Base-by-base conservation (phyloP, 2,329 filamentous ascomycete genomes). In the Trichoderma sp. region DNA sequence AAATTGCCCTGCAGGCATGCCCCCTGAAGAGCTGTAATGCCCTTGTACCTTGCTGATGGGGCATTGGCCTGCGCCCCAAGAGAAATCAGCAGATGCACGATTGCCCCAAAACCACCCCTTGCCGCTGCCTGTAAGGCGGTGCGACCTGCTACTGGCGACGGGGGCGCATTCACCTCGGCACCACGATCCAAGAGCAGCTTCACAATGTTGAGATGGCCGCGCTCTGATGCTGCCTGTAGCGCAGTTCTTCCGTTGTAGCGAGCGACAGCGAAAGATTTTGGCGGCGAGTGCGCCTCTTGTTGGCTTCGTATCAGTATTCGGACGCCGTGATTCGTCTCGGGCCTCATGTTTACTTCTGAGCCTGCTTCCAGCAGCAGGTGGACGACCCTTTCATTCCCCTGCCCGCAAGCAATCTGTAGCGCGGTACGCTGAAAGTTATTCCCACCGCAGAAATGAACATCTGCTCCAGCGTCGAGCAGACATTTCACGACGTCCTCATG, bases 361-460 rank as follows among this genome's bases (percentile, higher is more conserved):
- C 51, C 39, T 13, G 37, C 28, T 5, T 59, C 61, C 13, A 70
- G 63, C 8, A 71, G 69, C n/a, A 69, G 24, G 16, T 55, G 58
- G 7, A 68, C 69, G 21, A 68, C 37, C 6, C 21, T 69, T 2
- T 75, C 59, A 56, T 72, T 71, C 5, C 76, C 76, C 10, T 59
- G 70, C 2, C 75, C 70, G 21, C 74, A 83, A 76, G 76, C 80
- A 70, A 72, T 73, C 75, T 72, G 83, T 74, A 77, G 80, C 71
- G 74, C 81, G 76, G 71, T 85, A 72, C 68, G 64, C 46, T 66
- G 79, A 79, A 71, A 77, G 74, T 74, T 77, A 43, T 78, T 79
- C 3, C 77, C 74, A 1, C 68, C 56, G 11, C 64, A 66, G 28
- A 66, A 66, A 32, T 70, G 21, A 21, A 70, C 59, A 51, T 70